Base-by-base conservation (phyloP, 352 stramenopile genomes). In the Phytopythium cucurbitacearum region DNA sequence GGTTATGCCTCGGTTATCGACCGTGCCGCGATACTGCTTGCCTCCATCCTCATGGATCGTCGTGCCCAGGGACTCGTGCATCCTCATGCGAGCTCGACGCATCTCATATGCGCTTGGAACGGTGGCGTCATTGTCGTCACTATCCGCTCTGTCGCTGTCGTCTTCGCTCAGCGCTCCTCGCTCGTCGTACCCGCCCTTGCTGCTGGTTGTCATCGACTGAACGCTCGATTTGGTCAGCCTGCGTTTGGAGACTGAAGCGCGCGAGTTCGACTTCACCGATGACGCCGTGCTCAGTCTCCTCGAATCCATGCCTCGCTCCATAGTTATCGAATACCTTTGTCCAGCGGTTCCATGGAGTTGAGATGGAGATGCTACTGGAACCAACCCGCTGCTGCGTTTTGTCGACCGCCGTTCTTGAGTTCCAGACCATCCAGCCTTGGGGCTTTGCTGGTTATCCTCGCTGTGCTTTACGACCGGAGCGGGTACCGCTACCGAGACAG, bases 1-100 rank as follows among this genome's bases (percentile, higher is more conserved):
- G 5, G 80, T 91, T 33, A 91, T 85, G 11, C 76, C 80, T 0
- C 67, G 76, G 11, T 67, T 66, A 32, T 91, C 75, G 10, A 91
- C 64, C 1, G 53, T 34, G 0, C 77, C 77, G 46, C 61, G 65
- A 36, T 67, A 85, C 38, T 71, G 44, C 28, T 76, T 60, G 0
- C 64, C 67, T 3, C 72, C 71, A 35, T 91, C 77, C 28, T 77
- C 57, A 56, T 85, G 81, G 15, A 56, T 62, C 7, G 52, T 56
- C 0, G 59, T 35, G 1, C 53, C 59, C 36, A 73, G 36, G 6
- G 52, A 66, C 40, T 72, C 65, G 1, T 40, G 49, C 15, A 72
- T 71, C 42, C 69, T 41, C 21, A 59, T 64, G 7, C 73, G 59
- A 0, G 60, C 65, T 4, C 56, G 40, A 3, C 59, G 62, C 16